Evolutionary conservation across 1,284 basidiomycete genomes (phyloP), one percentile per base, ranked within the genome.

Genomic region (Ustilago hordei): DNA sequence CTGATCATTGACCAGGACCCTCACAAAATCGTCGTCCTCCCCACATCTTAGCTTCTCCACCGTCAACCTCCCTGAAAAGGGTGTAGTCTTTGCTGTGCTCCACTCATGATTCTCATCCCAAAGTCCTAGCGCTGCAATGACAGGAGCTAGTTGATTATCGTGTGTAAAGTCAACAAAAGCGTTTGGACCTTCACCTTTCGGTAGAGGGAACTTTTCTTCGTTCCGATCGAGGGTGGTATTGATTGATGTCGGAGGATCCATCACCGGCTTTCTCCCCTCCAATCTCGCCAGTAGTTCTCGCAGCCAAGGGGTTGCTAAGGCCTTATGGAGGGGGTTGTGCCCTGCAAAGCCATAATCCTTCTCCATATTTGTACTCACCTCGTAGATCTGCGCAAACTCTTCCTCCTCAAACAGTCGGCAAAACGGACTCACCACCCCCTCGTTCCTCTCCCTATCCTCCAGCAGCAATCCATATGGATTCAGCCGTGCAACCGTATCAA

Each of bases 141-240:
- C 59, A 7, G 75, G 75, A 3, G 75, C 75, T 11, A 77, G 75
- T 59, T 77, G 75, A n/a, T 77, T 77, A 54, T 77, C 75, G 54
- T 77, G 75, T 0, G 75, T 77, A 19, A 77, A 77, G 54, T 77
- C 75, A 31, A 69, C 66, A 36, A 69, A 77, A 2, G 69, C 75
- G 13, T 47, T 12, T 1, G 69, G 66, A 1, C 74, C 74, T 1
- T 53, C 23, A 3, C 19, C 52, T 2, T 53, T 32, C 9, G 74
- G 62, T 2, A 76, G 39, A 2, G 74, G 74, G 35, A 76, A 76
- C 0, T 69, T 76, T 0, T 45, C 23, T 2, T 39, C n/a, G 17
- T 58, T 41, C 32, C 23, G 12, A 35, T 76, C 74, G 8, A 77
- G 63, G 3, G 75, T 77, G 0, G 75, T 77, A 54, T 77, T 77